Evolutionary conservation across 139 green algal genomes (phyloP), one percentile per base, ranked within the genome.

Genomic region (Chlamydomonas sphaeroides): DNA sequence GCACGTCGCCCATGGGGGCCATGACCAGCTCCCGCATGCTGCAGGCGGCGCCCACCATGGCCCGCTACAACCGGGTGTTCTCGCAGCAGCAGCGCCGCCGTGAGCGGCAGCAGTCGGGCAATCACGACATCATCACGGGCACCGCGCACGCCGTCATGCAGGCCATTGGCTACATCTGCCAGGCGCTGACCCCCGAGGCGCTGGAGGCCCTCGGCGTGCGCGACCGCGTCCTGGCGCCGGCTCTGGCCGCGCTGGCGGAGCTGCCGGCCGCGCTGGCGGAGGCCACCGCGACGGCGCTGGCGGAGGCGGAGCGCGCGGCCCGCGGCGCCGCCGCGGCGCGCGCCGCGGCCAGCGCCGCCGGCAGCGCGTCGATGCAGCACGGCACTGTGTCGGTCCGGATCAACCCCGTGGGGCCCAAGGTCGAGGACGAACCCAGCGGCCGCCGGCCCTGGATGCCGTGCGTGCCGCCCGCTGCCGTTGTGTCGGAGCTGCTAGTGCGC

Each of bases 121-220:
- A n/a, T n/a, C n/a, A n/a, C n/a, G n/a, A n/a, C n/a, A n/a, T n/a
- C n/a, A n/a, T n/a, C 8, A 30, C n/a, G 38, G n/a, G 18, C 0
- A 59, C 68, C 1, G 61, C 33, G n/a, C 74, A 70, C 39, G 59
- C 32, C 7, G 74, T 80, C 0, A 33, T 70, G 74, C 74, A 71
- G 56, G 35, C 57, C 2, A 26, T 80, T 8, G 74, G 74, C 8
- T 80, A 80, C 74, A 70, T 80, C 59, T 71, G 74, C 74, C 74
- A 80, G 74, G 18, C 59, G 39, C 30, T 80, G 17, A 61, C 18
- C 11, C 26, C 39, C 30, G 39, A 23, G 39, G 11, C 62, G 59
- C 30, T 80, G 28, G 17, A 30, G 39, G 59, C 68, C 32, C 62
- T 41, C 0, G 74, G 74, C 5, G 30, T 80, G 30, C n/a, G 15